phyloP scores from a whole-genome alignment of 352 stramenopile genomes.

The Pythium apleroticum region DNA sequence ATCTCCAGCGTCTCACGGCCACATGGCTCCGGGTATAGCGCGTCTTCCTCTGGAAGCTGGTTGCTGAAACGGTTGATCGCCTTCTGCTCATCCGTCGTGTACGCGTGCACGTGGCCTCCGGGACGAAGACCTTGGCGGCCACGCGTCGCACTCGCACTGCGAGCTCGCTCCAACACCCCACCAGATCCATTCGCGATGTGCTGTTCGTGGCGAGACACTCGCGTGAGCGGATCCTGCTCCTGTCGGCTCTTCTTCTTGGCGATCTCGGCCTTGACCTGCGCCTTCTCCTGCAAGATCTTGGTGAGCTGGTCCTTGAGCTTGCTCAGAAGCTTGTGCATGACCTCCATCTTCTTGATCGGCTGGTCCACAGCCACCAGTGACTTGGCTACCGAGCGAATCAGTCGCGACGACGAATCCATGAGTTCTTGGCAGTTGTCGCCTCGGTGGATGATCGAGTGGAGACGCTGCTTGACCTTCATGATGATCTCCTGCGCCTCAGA shows the following conservation, averaged over 20 bases:
- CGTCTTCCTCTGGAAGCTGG: conserved; percentile 51
- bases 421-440: conserved; percentile 78
- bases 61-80: conserved; percentile 21
- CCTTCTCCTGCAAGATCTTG: conserved; percentile 77
- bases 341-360: conserved; percentile 93
- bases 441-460: conserved; percentile 87
- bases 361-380: conserved; percentile 83
- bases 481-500: conserved; percentile 94
- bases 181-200: conserved; percentile 9
- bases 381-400: conserved; percentile 81
- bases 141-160: conserved; percentile 61
- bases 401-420: conserved; percentile 70
- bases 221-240: conserved; percentile 28
- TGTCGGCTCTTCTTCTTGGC: conserved; percentile 30
- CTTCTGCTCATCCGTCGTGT: conserved; percentile 39
- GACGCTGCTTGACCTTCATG: conserved; percentile 85
- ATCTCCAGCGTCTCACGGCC: conserved; percentile 84
- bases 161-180: conserved; percentile 53
- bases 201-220: conserved; percentile 33
- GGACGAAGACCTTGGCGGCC: conserved; percentile 28
- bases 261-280: conserved; percentile 51
- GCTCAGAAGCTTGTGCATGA: conserved; percentile 91
- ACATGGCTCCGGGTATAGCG: conserved; percentile 78
- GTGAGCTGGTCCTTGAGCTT: conserved; percentile 92
- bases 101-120: conserved; percentile 54